Conservation (phyloP, 768 basidiomycete genomes). For the Psilocybe tampanensis region DNA sequence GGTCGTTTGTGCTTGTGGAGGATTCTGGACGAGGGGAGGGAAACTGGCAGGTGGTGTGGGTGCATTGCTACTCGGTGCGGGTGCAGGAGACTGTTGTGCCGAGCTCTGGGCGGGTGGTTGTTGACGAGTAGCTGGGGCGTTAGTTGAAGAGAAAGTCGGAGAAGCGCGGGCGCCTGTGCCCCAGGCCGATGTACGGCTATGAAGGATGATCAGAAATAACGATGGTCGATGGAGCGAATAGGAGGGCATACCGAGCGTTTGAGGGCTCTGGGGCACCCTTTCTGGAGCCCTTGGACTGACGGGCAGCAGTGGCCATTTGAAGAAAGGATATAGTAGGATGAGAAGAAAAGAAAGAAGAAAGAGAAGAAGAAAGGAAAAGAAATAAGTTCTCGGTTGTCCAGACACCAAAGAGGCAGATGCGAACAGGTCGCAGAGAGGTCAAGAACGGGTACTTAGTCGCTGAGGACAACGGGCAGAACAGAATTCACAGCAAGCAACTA, state of each 20-base stretch:
- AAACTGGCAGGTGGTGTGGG: constrained; percentile 9
- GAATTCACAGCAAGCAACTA: constrained; percentile 20
- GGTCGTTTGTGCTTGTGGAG: constrained; percentile 45
- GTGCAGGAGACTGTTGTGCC: constrained; percentile 11
- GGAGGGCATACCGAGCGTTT: constrained; percentile 46
- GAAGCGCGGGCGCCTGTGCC: constrained; percentile 62
- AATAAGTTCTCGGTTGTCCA: constrained; percentile 32
- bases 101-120: constrained; percentile 17
- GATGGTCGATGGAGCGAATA: constrained; percentile 29
- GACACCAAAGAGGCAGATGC: constrained; percentile 35
- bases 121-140: constrained; percentile 37
- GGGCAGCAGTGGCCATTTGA: constrained; percentile 64
- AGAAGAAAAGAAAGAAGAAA: constrained; percentile 34
- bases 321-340: constrained; percentile 7
- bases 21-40: constrained; percentile 31
- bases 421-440: constrained; percentile 31
- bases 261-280: constrained; percentile 65
- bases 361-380: constrained; percentile 21
- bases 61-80: constrained; percentile 7
- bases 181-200: constrained; percentile 57
- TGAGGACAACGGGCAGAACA: constrained; percentile 16
- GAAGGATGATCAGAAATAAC: constrained; percentile 18
- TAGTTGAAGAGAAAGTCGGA: constrained; percentile 67
- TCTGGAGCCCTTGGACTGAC: constrained; percentile 65
- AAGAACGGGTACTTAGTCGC: constrained; percentile 25